Evolutionary conservation across 139 green algal species (phyloP).

Genomic region (Chlamydomonas sp.): DNA sequence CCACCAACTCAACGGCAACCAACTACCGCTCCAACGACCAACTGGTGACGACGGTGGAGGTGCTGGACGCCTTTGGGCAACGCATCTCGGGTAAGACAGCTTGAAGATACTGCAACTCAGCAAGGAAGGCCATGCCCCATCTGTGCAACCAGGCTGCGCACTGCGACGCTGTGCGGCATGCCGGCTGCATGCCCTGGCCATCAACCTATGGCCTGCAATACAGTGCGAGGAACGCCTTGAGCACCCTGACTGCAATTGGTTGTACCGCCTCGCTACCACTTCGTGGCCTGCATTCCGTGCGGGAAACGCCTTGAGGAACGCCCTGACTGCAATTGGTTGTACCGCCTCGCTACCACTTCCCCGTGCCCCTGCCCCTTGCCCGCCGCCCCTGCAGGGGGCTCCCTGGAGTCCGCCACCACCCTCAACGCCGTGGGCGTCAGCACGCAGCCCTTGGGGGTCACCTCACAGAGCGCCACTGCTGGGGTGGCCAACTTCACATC

Average conservation of each 20-base stretch:
- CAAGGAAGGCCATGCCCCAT: no score
- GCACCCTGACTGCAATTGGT: no score
- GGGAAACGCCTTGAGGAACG: no score
- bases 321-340: no score
- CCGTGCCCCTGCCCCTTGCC: not conserved
- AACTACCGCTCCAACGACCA: conserved; percentile 11
- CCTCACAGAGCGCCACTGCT: not conserved
- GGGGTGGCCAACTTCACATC: conserved; percentile 12
- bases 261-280: not conserved
- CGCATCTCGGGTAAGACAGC: conserved; percentile 4
- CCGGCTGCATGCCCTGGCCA: no score
- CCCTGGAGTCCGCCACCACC: not conserved
- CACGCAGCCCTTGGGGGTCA: conserved; percentile 2
- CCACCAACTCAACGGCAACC: not conserved
- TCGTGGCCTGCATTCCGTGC: no score
- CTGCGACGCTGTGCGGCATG: no score
- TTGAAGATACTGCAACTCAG: not conserved
- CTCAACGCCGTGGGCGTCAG: not conserved
- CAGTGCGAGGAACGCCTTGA: no score
- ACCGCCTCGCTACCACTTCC: not conserved
- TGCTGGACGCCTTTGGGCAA: conserved; percentile 30
- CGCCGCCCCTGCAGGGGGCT: not conserved
- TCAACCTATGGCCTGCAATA: no score
- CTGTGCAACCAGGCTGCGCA: no score
- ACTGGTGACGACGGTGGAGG: conserved; percentile 3